Percentiles rank a stretch among this genome's conserved stretches.
Conservation (phyloP, 495 filamentous ascomycete species). For the Aspergillus heteromorphus region DNA sequence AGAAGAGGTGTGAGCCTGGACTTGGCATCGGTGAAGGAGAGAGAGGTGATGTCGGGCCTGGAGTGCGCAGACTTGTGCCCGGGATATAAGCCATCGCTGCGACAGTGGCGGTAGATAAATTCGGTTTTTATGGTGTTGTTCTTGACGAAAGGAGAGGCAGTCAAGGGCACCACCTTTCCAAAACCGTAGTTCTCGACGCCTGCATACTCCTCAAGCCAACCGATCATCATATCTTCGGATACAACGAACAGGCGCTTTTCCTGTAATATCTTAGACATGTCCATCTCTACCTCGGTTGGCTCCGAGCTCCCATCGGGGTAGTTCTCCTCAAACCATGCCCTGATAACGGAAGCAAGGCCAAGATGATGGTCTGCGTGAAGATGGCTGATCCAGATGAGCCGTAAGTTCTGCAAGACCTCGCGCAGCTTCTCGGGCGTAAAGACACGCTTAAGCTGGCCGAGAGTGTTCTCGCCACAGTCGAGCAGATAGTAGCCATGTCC, state of each 20-base stretch:
- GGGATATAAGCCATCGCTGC: slow-evolving; percentile 24
- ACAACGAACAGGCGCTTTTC: slow-evolving; percentile 54
- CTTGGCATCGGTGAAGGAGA: slow-evolving; percentile 23
- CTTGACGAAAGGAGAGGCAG: slow-evolving; percentile 15
- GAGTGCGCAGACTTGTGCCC: slow-evolving; percentile 3
- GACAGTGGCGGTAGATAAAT: slow-evolving; percentile 28
- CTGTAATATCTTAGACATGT: slow-evolving; percentile 31
- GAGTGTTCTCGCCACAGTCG: slow-evolving; percentile 87
- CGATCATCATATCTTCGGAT: slow-evolving; percentile 58
- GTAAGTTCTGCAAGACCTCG: slow-evolving; percentile 70
- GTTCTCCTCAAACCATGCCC: slow-evolving; percentile 62
- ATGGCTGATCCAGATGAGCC: slow-evolving; percentile 89
- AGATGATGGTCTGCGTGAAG: slow-evolving; percentile 96
- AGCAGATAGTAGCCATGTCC: slow-evolving; percentile 77
- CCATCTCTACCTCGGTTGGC: slow-evolving; percentile 21
- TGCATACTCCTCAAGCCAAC: slow-evolving; percentile 73
- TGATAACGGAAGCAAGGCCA: slow-evolving; percentile 71
- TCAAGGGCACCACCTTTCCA: slow-evolving; percentile 49
- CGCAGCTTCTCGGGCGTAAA: slow-evolving; percentile 57
- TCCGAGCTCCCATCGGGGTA: slow-evolving; percentile 26
- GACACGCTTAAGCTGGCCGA: slow-evolving; percentile 81
- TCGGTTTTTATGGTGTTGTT: slow-evolving; percentile 17
- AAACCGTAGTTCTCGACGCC: slow-evolving; percentile 73
- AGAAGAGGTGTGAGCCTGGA: slow-evolving; percentile 31
- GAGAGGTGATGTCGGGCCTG: slow-evolving; percentile 12